Evolutionary conservation across 164 flowering plant species (phyloP).

Genomic region (Umbellularia californica): DNA sequence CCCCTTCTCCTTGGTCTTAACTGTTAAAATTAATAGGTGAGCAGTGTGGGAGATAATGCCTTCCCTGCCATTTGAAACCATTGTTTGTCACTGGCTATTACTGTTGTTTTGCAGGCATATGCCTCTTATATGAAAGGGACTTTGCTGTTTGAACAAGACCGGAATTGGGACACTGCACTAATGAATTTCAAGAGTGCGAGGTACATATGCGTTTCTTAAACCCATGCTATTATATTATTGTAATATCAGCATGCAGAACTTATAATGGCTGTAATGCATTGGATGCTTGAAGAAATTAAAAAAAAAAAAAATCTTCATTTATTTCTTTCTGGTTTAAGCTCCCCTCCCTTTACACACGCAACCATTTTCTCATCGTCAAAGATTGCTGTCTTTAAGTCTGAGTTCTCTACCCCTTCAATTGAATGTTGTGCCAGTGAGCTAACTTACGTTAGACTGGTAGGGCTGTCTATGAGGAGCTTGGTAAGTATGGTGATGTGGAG

Average conservation of each 20-base stretch:
- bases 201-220: conserved; percentile 25
- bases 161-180: conserved; percentile 86
- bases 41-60: background rate
- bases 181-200: conserved; percentile 87
- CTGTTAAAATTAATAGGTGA: background rate
- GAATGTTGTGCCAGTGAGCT: background rate
- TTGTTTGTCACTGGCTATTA: too few relatives aligned
- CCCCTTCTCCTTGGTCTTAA: background rate
- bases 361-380: background rate
- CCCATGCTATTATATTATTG: background rate
- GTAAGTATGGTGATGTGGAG: conserved; percentile 89
- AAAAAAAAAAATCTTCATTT: background rate
- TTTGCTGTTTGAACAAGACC: conserved; percentile 88
- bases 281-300: background rate
- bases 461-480: conserved; percentile 96
- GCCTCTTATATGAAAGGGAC: conserved; percentile 91
- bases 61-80: too few relatives aligned
- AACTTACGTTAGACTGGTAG: conserved; percentile 27
- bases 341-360: background rate
- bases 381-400: background rate
- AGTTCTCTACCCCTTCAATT: background rate
- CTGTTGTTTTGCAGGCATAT: conserved; percentile 61
- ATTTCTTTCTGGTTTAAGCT: background rate
- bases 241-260: background rate
- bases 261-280: background rate